A percentile compares a stretch with the other conserved stretches of the same genome.
phyloP scores from a whole-genome alignment of 441 rosid species.

The Adansonia madagascariensis region DNA sequence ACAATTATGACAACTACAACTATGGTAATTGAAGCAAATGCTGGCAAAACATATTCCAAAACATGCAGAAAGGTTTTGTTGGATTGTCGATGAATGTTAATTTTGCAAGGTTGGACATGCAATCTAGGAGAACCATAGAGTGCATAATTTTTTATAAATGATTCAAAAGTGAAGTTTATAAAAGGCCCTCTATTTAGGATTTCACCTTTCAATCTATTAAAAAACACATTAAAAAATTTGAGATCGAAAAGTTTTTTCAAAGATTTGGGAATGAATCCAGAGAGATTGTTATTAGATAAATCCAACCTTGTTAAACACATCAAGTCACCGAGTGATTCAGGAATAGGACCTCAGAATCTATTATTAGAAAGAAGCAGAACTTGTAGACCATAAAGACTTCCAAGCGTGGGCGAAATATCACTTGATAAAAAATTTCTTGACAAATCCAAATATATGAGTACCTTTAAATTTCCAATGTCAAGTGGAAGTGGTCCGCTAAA shows the following conservation, averaged over 20 bases:
- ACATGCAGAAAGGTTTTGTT: background rate
- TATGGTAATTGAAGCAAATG: background rate
- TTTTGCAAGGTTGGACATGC: too few relatives aligned
- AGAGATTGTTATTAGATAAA: slow-evolving; percentile 1
- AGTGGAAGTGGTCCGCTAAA: background rate
- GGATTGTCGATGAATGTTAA: background rate
- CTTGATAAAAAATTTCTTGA: background rate
- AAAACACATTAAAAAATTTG: background rate
- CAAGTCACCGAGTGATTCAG: background rate
- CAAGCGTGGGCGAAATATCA: background rate
- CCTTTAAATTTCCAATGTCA: background rate
- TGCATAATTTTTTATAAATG: background rate
- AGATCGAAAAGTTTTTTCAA: background rate
- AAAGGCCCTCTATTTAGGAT: background rate
- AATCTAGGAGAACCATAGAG: too few relatives aligned
- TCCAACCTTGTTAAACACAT: background rate
- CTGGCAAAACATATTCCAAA: background rate
- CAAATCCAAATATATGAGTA: background rate
- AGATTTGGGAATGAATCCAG: background rate
- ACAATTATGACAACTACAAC: background rate
- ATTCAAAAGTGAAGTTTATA: background rate
- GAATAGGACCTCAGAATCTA: background rate
- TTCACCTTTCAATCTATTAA: background rate
- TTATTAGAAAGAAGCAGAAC: background rate
- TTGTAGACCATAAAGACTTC: background rate